Conservation (phyloP, 441 rosid genomes). For the Kokia cookei region DNA sequence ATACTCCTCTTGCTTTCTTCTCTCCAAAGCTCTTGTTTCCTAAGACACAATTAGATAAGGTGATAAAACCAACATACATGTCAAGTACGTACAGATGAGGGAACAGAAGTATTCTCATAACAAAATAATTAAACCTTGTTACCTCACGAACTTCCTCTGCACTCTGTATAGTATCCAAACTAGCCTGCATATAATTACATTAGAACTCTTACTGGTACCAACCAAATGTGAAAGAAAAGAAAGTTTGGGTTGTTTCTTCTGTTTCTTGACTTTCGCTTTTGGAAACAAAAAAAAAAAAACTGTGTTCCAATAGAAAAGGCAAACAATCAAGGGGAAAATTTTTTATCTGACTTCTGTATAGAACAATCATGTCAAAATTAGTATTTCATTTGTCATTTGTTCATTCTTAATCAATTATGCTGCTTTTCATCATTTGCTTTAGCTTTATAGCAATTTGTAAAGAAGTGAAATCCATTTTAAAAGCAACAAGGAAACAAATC, state of each 20-base stretch:
- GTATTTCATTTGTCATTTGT: not conserved
- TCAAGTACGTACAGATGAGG: not conserved
- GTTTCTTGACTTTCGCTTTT: not conserved
- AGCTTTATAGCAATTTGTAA: not conserved
- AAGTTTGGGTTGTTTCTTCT: not conserved
- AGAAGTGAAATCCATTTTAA: not conserved
- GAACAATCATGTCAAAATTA: not conserved
- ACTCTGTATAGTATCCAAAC: slow-evolving; percentile 82
- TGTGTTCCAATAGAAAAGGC: not conserved
- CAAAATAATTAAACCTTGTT: slow-evolving; percentile 7
- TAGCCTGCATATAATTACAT: slow-evolving; percentile 47
- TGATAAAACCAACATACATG: slow-evolving; percentile 3
- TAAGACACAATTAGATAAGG: slow-evolving; percentile 17
- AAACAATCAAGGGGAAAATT: not conserved
- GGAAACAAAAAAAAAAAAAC: not conserved
- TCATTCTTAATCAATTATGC: not conserved
- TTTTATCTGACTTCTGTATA: not conserved
- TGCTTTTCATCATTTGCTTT: not conserved
- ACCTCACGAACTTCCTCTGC: slow-evolving; percentile 94
- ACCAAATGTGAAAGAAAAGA: not conserved
- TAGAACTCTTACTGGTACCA: not conserved
- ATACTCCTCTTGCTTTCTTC: slow-evolving; percentile 80
- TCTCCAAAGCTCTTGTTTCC: slow-evolving; percentile 87
- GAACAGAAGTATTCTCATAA: not conserved
- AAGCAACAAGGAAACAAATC: not conserved